These are phyloP conservation scores for Monosporascus sp. DNA, from an alignment of 2,329 filamentous ascomycete species.

Conservation along the genomic window DNA sequence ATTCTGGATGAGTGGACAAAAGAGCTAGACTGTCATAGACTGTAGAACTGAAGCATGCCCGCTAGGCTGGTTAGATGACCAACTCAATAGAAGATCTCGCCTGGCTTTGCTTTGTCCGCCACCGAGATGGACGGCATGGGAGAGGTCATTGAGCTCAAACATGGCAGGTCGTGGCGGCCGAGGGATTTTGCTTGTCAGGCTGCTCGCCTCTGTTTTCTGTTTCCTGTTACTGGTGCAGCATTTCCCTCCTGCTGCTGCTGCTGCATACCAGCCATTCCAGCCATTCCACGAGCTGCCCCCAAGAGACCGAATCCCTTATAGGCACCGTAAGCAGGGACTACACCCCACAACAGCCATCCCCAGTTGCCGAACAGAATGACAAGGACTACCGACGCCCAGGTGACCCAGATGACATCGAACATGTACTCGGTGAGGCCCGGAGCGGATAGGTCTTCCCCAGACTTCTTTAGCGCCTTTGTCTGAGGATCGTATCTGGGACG, in stretches of 20 bases:
- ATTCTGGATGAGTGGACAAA: constrained; percentile 50
- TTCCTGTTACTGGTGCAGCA: constrained; percentile 36
- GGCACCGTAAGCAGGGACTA: constrained; percentile 50
- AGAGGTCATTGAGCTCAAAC: no score
- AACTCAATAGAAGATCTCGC: not conserved
- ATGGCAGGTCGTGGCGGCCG: no score
- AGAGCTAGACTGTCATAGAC: constrained; percentile 35
- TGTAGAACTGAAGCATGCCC: constrained; percentile 10
- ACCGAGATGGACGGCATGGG: no score
- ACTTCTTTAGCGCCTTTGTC: constrained; percentile 62
- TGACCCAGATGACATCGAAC: constrained; percentile 96
- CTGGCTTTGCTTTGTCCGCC: no score
- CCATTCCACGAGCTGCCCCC: constrained; percentile 50
- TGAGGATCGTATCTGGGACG: constrained; percentile 67
- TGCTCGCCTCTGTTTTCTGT: constrained; percentile 50
- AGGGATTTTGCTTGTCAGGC: constrained; percentile 31
- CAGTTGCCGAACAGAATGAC: constrained; percentile 77
- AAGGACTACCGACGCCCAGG: constrained; percentile 70
- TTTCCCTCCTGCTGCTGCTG: constrained; percentile 28
- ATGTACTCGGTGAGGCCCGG: constrained; percentile 93
- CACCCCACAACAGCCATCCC: constrained; percentile 54
- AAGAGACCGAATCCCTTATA: constrained; percentile 51
- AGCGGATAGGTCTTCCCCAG: constrained; percentile 84
- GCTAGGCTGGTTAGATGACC: not conserved
- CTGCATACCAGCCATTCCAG: constrained; percentile 46